Percentiles rank a stretch among this genome's conserved stretches.
Conservation (phyloP, 805 yeast species). For the Metschnikowia amazonensis region DNA sequence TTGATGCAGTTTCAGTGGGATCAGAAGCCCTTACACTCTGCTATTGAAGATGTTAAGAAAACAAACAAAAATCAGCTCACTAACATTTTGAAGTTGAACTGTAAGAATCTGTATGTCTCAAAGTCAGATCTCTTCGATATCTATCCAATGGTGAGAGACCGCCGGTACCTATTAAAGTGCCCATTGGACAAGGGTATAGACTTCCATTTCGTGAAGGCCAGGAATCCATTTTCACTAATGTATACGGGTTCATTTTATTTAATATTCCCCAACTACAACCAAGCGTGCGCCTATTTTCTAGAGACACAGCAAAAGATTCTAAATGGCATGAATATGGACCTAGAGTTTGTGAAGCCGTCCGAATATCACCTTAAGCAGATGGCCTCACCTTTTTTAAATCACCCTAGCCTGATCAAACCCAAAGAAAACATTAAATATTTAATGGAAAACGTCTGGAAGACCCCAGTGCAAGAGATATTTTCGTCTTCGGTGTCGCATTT, state of each 20-base stretch:
- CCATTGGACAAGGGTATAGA: conserved; percentile 22
- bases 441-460: conserved; percentile 7
- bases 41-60: conserved; percentile 23
- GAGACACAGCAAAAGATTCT: conserved; percentile 48
- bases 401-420: conserved; percentile 2
- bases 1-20: conserved; percentile 30
- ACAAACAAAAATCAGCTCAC: not conserved
- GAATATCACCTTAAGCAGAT: conserved; percentile 24
- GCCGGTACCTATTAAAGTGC: conserved; percentile 25
- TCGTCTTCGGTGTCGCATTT: conserved; percentile 7
- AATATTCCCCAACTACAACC: conserved; percentile 43
- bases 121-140: conserved; percentile 39
- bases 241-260: conserved; percentile 52
- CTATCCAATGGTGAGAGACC: conserved; percentile 33
- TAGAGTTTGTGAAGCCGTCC: conserved; percentile 41
- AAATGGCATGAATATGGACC: conserved; percentile 47
- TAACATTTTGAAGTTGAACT: conserved; percentile 36
- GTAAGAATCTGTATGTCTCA: conserved; percentile 36
- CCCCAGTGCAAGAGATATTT: conserved; percentile 7
- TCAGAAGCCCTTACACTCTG: conserved; percentile 26
- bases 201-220: conserved; percentile 44
- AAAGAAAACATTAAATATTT: conserved; percentile 4
- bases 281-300: conserved; percentile 49
- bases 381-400: conserved; percentile 28
- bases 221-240: conserved; percentile 44